Conservation (phyloP, 495 filamentous ascomycete species). For the Aspergillus carlsbadensis region DNA sequence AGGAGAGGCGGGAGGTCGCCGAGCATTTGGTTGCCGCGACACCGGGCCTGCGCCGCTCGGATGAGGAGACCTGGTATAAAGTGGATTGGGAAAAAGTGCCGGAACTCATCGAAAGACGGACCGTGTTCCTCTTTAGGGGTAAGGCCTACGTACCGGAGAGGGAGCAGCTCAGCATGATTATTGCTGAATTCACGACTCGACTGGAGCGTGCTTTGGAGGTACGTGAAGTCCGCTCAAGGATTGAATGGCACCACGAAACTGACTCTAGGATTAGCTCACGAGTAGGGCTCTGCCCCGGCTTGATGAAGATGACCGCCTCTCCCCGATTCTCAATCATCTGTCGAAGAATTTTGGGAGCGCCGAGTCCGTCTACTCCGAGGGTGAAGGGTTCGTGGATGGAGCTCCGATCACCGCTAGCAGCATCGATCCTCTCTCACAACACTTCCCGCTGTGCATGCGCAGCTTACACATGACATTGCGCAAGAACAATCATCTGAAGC, state of each 20-base stretch:
- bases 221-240: conserved; percentile 17
- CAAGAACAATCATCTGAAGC: conserved; percentile 84
- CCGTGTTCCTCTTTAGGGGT: conserved; percentile 73
- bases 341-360: conserved; percentile 90
- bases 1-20: conserved; percentile 62
- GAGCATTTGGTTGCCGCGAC: conserved; percentile 55
- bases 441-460: conserved; percentile 95
- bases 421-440: conserved; percentile 76
- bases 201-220: conserved; percentile 83
- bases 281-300: conserved; percentile 85
- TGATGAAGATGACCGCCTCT: conserved; percentile 94
- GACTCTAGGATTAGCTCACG: conserved; percentile 61
- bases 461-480: conserved; percentile 81
- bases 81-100: conserved; percentile 93
- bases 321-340: conserved; percentile 89
- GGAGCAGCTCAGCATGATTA: conserved; percentile 83
- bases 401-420: conserved; percentile 73
- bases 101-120: conserved; percentile 78
- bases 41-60: conserved; percentile 51
- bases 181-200: conserved; percentile 76
- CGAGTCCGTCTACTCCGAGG: conserved; percentile 70
- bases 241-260: conserved; percentile 8
- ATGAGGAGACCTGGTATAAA: conserved; percentile 90
- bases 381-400: conserved; percentile 58
- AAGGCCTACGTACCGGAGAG: conserved; percentile 89